Base-by-base conservation (phyloP, 2,329 filamentous ascomycete species). In the Amylocarpus encephaloides region DNA sequence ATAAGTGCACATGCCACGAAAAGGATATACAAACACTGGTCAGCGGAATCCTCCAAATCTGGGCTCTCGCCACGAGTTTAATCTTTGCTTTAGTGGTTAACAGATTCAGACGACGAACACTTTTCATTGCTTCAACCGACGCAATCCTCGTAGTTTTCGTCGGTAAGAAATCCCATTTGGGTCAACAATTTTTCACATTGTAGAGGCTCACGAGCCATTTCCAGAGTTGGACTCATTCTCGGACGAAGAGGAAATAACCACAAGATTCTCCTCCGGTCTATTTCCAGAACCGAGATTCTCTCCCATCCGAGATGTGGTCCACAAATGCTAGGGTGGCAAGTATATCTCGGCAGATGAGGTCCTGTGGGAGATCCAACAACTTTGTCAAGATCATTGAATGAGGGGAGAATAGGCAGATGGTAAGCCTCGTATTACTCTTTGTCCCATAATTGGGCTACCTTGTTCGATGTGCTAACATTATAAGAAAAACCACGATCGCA, bases 1-100 rank as follows among this genome's bases (percentile, higher is more conserved):
- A 72, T 71, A 6, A 72, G 63, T 11, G 70, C 70, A 39, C 67
- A 56, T 48, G 70, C 67, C 43, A 72, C 68, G 51, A 68, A 66
- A 32, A 71, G 58, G 57, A 70, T 70, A 63, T 70, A 68, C 44
- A 73, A 58, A 59, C 56, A 3, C 51, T 59, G 0, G 50, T 62
- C 18, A 60, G 60, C 19, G 59, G 57, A 2, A 41, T 58, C 6
- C 43, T 60, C 1, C 41, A 49, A 13, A 59, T 62, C 18, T 62
- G 56, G 57, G 45, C 44, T 38, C 41, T 62, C 0, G 49, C 57
- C n/a, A 57, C 51, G 9, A 54, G 42, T 26, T 39, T 59, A 10
- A 49, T 52, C 38, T 58, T 59, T 40, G 51, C 58, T 1, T 41
- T 56, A 6, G 34, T 59, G 3, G 55, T 60, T 11, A 57, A 60